Evolutionary conservation across 179 eudicot species (phyloP), one percentile per base, ranked within the genome.

Genomic region (Pouteria campechiana): DNA sequence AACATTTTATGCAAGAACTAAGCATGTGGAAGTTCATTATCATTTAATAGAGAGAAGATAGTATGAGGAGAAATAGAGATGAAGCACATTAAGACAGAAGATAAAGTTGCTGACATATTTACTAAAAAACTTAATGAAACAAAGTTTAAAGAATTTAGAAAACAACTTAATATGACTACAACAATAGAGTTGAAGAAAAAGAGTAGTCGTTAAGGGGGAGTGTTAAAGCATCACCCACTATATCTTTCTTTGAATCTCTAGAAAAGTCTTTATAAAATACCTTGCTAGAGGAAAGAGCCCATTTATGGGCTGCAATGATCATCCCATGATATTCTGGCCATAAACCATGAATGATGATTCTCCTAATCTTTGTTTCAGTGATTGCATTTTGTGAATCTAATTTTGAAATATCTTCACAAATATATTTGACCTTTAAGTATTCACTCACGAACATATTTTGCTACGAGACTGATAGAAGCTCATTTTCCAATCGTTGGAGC

Each of bases 1-100:
- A 2, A 30, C 36, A 2, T 50, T 37, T 25, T 46, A 37, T 25
- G 44, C 55, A n/a, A 1, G 55, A 14, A 50, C 55, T 1, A 50
- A 38, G 24, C 55, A 50, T 24, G 35, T 50, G 12, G 55, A 50
- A 50, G 55, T 50, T 11, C 55, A 37, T 9, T 36, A 48, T 35
- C 54, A 48, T 33, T 48, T 34, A 11, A 1, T 48, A 0, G 4
- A 7, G 27, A 48, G 20, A 48, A 33, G 10, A 30, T 48, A 3
- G 30, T 48, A 6, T 11, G 36, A 23, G 32, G n/a, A 15, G 55
- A 50, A 8, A 50, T 50, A 4, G 35, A 50, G 7, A 50, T 50
- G 55, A 17, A 16, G 35, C 37, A 38, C 3, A 24, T 37, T 23
- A 38, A 9, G 22, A 36, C 44, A 15, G 23, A 37, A 23, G 44